Conservation (phyloP, 2,329 filamentous ascomycete genomes). For the Arthrocladium fulminans region DNA sequence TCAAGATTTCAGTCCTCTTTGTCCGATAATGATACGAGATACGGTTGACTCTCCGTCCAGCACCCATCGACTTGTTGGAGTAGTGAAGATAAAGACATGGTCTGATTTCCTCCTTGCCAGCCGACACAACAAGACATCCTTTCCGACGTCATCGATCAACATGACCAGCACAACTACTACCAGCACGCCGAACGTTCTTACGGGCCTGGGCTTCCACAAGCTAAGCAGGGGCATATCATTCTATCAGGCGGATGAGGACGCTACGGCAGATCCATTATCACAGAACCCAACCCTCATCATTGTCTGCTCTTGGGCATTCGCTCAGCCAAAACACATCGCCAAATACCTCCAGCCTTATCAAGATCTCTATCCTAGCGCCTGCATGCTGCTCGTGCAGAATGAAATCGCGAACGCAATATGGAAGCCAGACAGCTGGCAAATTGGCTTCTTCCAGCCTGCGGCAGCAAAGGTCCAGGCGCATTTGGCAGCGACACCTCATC, state of each 20-base stretch:
- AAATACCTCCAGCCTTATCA: constrained; percentile 45
- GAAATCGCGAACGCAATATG: constrained; percentile 32
- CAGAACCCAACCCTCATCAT: constrained; percentile 39
- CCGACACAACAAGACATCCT: too few relatives aligned
- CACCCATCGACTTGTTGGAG: not conserved
- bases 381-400: constrained; percentile 42
- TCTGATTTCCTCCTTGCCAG: not conserved
- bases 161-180: constrained; percentile 3
- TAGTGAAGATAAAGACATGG: not conserved
- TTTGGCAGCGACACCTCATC: constrained; percentile 18
- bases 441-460: constrained; percentile 32
- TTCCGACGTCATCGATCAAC: not conserved
- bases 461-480: constrained; percentile 33
- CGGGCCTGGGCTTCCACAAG: not conserved
- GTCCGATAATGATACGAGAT: not conserved
- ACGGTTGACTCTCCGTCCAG: not conserved
- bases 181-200: not conserved
- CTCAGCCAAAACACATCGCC: constrained; percentile 42
- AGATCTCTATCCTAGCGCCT: constrained; percentile 36
- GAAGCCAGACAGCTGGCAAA: constrained; percentile 24
- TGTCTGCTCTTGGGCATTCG: constrained; percentile 45
- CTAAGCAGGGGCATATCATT: constrained; percentile 3
- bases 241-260: not conserved
- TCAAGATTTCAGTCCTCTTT: not conserved
- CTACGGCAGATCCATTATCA: not conserved